These are phyloP conservation scores for Vaccinium corymbosum DNA, from an alignment of 148 eudicot species.

Conservation along the genomic window DNA sequence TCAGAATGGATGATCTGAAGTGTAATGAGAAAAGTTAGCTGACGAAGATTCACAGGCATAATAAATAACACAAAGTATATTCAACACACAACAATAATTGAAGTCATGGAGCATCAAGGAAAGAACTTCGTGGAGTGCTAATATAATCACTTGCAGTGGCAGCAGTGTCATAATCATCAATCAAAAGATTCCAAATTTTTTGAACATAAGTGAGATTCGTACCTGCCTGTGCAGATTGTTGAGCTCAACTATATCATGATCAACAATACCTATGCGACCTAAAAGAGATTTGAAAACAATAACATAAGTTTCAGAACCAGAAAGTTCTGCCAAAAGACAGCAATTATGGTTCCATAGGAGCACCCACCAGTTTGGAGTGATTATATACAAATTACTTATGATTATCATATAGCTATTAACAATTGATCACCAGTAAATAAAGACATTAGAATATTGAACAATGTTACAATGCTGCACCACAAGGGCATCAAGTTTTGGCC, in stretches of 20 bases:
- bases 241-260: constrained; percentile 97
- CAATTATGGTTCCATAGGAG: not conserved
- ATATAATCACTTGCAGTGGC: not conserved
- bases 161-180: not conserved
- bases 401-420: not conserved
- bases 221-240: constrained; percentile 99
- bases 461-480: not conserved
- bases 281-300: constrained; percentile 14
- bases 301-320: not conserved
- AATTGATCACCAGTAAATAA: not conserved
- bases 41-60: constrained; percentile 7
- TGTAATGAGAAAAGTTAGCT: not conserved
- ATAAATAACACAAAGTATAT: not conserved
- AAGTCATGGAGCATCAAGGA: not conserved
- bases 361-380: not conserved
- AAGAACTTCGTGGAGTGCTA: too few species aligned
- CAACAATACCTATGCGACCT: constrained; percentile 92
- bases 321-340: not conserved
- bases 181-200: not conserved
- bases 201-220: constrained; percentile 15
- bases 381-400: not conserved
- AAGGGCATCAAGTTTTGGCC: constrained; percentile 6
- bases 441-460: not conserved
- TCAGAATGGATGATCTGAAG: constrained; percentile 84
- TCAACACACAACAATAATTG: not conserved